phyloP scores from a whole-genome alignment of 495 filamentous ascomycete genomes.

The Pseudevernia furfuracea region DNA sequence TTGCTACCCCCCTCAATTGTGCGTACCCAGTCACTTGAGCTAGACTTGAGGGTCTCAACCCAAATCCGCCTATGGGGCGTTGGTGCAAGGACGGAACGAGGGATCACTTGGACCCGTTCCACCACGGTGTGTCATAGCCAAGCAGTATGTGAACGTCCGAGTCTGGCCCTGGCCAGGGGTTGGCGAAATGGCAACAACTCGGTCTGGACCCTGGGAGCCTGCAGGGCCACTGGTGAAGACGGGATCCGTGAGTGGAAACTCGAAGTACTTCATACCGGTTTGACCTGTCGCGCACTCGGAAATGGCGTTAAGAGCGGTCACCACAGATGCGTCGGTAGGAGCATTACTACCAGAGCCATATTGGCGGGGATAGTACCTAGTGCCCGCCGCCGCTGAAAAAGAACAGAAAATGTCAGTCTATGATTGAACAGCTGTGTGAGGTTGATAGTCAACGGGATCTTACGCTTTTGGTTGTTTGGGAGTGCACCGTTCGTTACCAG shows the following conservation, averaged over 20 bases:
- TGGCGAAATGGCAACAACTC: constrained; percentile 1
- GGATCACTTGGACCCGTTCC: too few species aligned
- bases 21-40: too few species aligned
- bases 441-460: background rate
- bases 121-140: constrained; percentile 8
- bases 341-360: background rate
- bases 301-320: constrained; percentile 2
- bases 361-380: background rate
- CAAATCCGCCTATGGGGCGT: constrained; percentile 3
- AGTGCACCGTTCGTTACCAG: background rate
- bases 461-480: background rate
- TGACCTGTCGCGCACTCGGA: background rate
- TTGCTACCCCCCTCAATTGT: too few species aligned
- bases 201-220: background rate
- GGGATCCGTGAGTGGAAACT: constrained; percentile 6
- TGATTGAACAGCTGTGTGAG: background rate
- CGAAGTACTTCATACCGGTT: background rate
- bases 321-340: background rate
- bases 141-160: constrained; percentile 3
- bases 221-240: background rate
- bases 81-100: background rate
- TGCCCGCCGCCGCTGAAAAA: background rate
- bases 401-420: background rate
- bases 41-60: too few species aligned
- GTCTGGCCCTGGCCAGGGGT: background rate